Evolutionary conservation across 352 stramenopile species (phyloP).

Genomic region (Phytophthora brassicae): DNA sequence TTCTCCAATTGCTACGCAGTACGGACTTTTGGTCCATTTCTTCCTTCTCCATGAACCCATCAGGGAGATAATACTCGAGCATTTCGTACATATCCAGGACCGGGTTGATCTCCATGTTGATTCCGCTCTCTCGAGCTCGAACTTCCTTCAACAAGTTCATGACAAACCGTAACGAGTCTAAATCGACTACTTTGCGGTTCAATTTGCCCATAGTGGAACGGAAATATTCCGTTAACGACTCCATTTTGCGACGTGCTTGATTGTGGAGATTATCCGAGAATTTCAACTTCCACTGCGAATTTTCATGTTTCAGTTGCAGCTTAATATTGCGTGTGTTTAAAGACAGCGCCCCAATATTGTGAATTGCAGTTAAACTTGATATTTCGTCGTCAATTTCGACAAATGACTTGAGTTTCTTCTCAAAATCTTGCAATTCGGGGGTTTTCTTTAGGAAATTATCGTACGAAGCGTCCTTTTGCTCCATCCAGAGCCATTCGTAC

Average conservation of each 20-base stretch:
- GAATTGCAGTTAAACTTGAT: constrained; percentile 75
- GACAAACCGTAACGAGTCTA: constrained; percentile 96
- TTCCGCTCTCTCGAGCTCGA: constrained; percentile 95
- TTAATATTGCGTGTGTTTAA: constrained; percentile 98
- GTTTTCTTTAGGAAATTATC: constrained; percentile 93
- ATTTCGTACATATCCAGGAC: constrained; percentile 99
- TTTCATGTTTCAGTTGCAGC: constrained; percentile 95
- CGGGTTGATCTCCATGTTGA: constrained; percentile 98
- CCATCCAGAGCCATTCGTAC: constrained; percentile 98
- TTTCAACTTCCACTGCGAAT: constrained; percentile 96
- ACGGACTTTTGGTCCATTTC: constrained; percentile 99
- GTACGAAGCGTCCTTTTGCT: constrained; percentile 96
- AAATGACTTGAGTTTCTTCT: constrained; percentile 96
- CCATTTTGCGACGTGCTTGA: constrained; percentile 92
- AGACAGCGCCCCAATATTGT: constrained; percentile 97
- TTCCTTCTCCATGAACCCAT: constrained; percentile 98
- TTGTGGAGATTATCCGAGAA: constrained; percentile 97
- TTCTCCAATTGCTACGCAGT: constrained; percentile 96
- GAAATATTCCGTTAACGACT: constrained; percentile 96
- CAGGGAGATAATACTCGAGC: constrained; percentile 92
- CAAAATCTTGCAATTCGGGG: constrained; percentile 96
- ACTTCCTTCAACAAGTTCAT: constrained; percentile 98
- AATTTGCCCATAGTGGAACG: constrained; percentile 92
- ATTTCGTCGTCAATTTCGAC: constrained; percentile 95
- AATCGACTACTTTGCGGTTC: constrained; percentile 94